These are phyloP conservation scores for Crucihimalaya himalaica DNA, from an alignment of 345 rosid species.

Conservation along the genomic window DNA sequence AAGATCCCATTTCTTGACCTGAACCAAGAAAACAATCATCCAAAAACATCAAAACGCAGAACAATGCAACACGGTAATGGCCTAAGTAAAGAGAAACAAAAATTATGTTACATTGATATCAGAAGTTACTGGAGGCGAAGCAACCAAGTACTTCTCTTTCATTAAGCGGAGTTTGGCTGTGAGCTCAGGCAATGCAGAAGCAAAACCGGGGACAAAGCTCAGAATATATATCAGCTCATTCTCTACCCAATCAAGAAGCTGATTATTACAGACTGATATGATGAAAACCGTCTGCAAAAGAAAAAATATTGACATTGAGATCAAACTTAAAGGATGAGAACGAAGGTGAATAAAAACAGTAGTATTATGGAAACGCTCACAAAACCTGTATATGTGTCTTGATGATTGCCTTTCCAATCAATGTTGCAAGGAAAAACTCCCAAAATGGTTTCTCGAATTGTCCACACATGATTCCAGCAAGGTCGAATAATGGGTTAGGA, in stretches of 20 bases:
- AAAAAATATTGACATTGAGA: neutral
- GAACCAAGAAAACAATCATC: constrained; percentile 36
- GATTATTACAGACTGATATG: constrained; percentile 84
- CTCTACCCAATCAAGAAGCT: constrained; percentile 88
- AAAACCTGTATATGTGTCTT: constrained; percentile 95
- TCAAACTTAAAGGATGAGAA: neutral
- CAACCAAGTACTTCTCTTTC: constrained; percentile 66
- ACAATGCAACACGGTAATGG: neutral
- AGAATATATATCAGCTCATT: constrained; percentile 75
- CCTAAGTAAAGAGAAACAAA: neutral
- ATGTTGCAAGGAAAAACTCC: constrained; percentile 86
- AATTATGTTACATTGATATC: constrained; percentile 52
- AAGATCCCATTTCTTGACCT: constrained; percentile 83
- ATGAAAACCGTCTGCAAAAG: constrained; percentile 80
- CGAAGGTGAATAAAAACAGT: neutral
- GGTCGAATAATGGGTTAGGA: constrained; percentile 96
- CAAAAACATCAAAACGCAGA: constrained; percentile 15
- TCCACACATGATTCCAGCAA: constrained; percentile 98
- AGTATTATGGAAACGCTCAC: constrained; percentile 5
- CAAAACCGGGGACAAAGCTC: constrained; percentile 69
- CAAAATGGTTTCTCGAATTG: constrained; percentile 88
- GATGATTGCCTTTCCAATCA: constrained; percentile 85
- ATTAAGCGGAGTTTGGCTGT: constrained; percentile 52
- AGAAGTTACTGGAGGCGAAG: constrained; percentile 52
- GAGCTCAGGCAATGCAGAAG: constrained; percentile 57